phyloP scores from a whole-genome alignment of 2,329 filamentous ascomycete species.

The Corniculantispora saksenae region DNA sequence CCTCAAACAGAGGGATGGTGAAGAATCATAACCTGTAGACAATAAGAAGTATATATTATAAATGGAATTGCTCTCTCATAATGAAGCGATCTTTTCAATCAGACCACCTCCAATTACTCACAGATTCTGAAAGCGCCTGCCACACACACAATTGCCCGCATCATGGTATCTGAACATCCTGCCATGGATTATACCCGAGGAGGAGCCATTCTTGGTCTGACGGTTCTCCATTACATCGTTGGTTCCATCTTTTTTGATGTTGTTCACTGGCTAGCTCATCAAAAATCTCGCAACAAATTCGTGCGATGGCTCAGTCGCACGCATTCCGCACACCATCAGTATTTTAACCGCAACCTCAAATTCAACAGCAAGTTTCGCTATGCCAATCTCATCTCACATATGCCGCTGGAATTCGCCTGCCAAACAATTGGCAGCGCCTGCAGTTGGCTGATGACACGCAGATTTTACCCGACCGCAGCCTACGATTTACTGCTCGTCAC shows the following conservation, averaged over 20 bases:
- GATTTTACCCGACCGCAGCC: background rate
- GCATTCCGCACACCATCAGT: slow-evolving; percentile 20
- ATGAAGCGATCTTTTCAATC: background rate
- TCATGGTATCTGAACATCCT: background rate
- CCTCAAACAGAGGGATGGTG: no score
- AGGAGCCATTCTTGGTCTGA: background rate
- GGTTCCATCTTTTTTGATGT: slow-evolving; percentile 18
- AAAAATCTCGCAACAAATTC: slow-evolving; percentile 8
- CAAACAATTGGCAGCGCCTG: slow-evolving; percentile 13
- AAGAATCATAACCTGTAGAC: background rate
- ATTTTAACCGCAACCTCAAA: slow-evolving; percentile 17
- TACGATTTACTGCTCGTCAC: slow-evolving; percentile 13
- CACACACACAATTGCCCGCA: background rate
- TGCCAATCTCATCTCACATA: slow-evolving; percentile 17
- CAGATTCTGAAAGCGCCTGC: background rate
- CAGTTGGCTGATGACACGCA: slow-evolving; percentile 14
- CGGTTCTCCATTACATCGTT: slow-evolving; percentile 14
- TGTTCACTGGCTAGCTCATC: slow-evolving; percentile 20
- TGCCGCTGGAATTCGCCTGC: slow-evolving; percentile 19
- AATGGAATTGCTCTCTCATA: background rate
- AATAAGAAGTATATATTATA: background rate
- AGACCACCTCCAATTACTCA: background rate
- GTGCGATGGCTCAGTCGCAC: slow-evolving; percentile 17
- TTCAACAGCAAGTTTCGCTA: slow-evolving; percentile 16
- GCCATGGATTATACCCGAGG: background rate